Base-by-base conservation (phyloP, 176 grass and related monocot species). In the Zea luxurians region DNA sequence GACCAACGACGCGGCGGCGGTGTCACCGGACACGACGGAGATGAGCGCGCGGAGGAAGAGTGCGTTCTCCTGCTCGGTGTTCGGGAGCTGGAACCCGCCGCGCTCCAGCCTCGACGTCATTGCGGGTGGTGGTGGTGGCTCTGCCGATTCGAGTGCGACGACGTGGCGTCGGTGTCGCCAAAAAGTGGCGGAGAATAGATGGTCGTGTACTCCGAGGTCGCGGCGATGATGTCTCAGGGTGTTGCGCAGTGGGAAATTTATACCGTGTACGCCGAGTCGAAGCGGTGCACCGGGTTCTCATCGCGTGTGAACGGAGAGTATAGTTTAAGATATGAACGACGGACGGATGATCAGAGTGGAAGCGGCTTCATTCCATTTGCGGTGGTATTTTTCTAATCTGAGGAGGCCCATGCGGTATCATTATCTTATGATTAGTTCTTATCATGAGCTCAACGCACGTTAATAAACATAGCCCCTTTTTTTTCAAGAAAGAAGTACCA, bases 41-140 rank as follows among this genome's bases (percentile, higher is more conserved):
- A 86, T 75, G 80, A 97, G 89, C 4, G 95, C 88, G 71, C 86
- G 76, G 64, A 97, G 82, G 64, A 97, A 64, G 71, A 97, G 74
- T 4, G 87, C 63, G 85, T 91, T 76, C 87, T 97, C 95, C 64
- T 80, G 89, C 69, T 94, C 89, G 55, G 80, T 16, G 88, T 83
- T 93, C 8, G 88, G 91, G 38, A 85, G 91, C 75, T 77, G 83
- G 91, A 90, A 90, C 43, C 76, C 78, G 37, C 27, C 77, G 36
- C 49, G 74, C 83, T 90, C 82, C 27, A 83, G 82, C 76, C 87
- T 79, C 35, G 78, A 85, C 70, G 67, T 82, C 91, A 93, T 90
- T 78, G 60, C 8, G 48, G 45, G 44, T 0, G 27, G 37, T 21
- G 73, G 54, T 20, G 48, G n/a, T 8, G n/a, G 15, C 27, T 27